Evolutionary conservation across 331 rosid genomes (phyloP).

Genomic region (Stylosanthes scabra): DNA sequence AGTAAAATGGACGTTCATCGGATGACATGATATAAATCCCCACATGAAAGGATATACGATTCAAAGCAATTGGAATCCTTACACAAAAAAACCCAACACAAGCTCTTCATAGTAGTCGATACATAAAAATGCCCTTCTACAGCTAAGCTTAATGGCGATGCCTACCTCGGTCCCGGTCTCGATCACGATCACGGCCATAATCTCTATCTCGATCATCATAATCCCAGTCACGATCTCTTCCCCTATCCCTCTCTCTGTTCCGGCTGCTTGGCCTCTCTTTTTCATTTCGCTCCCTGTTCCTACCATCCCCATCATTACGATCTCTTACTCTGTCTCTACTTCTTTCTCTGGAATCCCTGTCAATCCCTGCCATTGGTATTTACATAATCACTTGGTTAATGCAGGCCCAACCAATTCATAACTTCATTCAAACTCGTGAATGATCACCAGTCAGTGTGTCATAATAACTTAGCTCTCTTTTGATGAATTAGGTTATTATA

Average conservation of each 20-base stretch:
- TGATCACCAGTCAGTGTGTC: constrained; percentile 1
- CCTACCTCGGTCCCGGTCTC: constrained; percentile 76
- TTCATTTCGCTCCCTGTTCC: constrained; percentile 63
- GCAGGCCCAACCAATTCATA: constrained; percentile 18
- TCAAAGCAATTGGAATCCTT: constrained; percentile 37
- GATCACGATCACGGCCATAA: constrained; percentile 87
- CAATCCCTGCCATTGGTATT: constrained; percentile 68
- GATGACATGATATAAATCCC: constrained; percentile 19
- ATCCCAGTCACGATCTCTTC: constrained; percentile 75
- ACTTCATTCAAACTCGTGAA: constrained; percentile 12
- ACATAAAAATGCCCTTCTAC: constrained; percentile 35
- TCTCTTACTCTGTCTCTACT: constrained; percentile 84
- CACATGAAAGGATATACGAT: constrained; percentile 32
- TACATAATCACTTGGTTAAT: constrained; percentile 4
- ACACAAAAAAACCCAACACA: constrained; percentile 35
- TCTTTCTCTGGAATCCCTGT: constrained; percentile 79
- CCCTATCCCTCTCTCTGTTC: constrained; percentile 82
- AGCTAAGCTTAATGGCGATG: constrained; percentile 61
- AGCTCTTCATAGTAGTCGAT: constrained; percentile 24
- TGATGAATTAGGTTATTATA: not conserved
- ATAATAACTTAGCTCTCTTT: not conserved
- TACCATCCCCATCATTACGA: constrained; percentile 57
- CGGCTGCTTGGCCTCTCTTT: constrained; percentile 78
- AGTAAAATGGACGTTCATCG: constrained; percentile 34
- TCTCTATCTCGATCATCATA: constrained; percentile 73